Conservation (phyloP, 345 rosid genomes). For the Populus pruinosa region DNA sequence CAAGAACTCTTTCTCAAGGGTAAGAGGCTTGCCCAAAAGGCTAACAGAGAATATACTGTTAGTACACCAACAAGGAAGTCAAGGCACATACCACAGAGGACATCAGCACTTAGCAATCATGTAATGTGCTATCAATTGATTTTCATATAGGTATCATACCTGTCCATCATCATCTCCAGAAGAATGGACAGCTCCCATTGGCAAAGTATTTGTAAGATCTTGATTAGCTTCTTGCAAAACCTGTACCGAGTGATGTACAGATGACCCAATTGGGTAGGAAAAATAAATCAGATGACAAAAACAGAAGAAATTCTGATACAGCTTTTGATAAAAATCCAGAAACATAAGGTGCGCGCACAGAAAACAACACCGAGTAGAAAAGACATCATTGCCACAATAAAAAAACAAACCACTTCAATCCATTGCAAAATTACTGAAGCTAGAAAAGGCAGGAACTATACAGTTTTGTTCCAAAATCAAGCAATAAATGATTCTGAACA, state of each 20-base stretch:
- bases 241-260: slow-evolving; percentile 25
- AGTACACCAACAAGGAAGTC: too few relatives aligned
- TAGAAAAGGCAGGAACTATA: too few relatives aligned
- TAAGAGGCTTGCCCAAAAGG: too few relatives aligned
- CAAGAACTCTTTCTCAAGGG: too few relatives aligned
- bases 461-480: too few relatives aligned
- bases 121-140: neutral
- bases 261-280: neutral
- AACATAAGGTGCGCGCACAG: too few relatives aligned
- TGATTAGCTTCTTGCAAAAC: slow-evolving; percentile 40
- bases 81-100: too few relatives aligned
- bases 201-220: slow-evolving; percentile 34
- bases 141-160: slow-evolving; percentile 29
- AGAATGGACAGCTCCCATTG: slow-evolving; percentile 40
- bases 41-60: too few relatives aligned
- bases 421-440: neutral
- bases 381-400: neutral
- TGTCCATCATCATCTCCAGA: slow-evolving; percentile 59
- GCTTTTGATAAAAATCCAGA: neutral
- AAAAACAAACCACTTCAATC: neutral
- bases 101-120: neutral
- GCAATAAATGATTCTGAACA: neutral
- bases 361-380: too few relatives aligned
- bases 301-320: neutral
- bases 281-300: neutral